A percentile compares a stretch with the other conserved stretches of the same genome.
phyloP scores from a whole-genome alignment of 2,329 filamentous ascomycete species.

The Cercospora citrullina region DNA sequence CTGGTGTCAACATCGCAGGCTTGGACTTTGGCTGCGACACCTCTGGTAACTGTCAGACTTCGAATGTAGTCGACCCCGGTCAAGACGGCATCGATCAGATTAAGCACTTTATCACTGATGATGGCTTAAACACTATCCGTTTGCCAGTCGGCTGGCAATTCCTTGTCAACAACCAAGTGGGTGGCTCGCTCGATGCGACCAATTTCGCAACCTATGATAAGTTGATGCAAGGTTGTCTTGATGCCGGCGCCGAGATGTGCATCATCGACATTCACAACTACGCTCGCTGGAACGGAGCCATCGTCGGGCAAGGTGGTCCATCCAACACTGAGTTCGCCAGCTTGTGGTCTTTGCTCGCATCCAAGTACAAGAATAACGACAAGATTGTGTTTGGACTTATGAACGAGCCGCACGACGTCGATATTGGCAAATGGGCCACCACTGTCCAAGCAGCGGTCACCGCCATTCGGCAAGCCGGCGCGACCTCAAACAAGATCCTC shows the following conservation, averaged over 20 bases:
- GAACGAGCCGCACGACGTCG: slow-evolving; percentile 59
- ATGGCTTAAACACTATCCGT: slow-evolving; percentile 58
- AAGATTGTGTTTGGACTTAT: slow-evolving; percentile 66
- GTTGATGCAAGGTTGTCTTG: slow-evolving; percentile 36
- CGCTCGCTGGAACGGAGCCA: slow-evolving; percentile 53
- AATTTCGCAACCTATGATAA: slow-evolving; percentile 35
- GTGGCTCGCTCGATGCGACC: slow-evolving; percentile 30
- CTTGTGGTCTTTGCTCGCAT: slow-evolving; percentile 59
- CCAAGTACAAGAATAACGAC: slow-evolving; percentile 56
- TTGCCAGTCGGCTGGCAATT: slow-evolving; percentile 50
- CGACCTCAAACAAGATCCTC: slow-evolving; percentile 61
- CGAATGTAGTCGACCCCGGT: slow-evolving; percentile 38
- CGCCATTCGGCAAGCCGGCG: slow-evolving; percentile 63
- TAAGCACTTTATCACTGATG: slow-evolving; percentile 58
- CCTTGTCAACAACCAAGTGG: slow-evolving; percentile 32
- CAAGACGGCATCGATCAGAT: slow-evolving; percentile 47
- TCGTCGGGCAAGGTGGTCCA: slow-evolving; percentile 67
- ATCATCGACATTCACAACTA: slow-evolving; percentile 39
- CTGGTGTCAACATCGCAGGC: slow-evolving; percentile 38
- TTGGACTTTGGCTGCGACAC: slow-evolving; percentile 42
- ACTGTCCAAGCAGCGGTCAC: slow-evolving; percentile 64
- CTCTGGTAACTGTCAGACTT: slow-evolving; percentile 43
- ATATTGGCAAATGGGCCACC: slow-evolving; percentile 58
- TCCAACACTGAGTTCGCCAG: slow-evolving; percentile 58
- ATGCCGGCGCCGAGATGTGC: slow-evolving; percentile 41